These are phyloP conservation scores for Papiliotrema fonsecae DNA, from an alignment of 1,284 basidiomycete genomes.

Conservation along the genomic window DNA sequence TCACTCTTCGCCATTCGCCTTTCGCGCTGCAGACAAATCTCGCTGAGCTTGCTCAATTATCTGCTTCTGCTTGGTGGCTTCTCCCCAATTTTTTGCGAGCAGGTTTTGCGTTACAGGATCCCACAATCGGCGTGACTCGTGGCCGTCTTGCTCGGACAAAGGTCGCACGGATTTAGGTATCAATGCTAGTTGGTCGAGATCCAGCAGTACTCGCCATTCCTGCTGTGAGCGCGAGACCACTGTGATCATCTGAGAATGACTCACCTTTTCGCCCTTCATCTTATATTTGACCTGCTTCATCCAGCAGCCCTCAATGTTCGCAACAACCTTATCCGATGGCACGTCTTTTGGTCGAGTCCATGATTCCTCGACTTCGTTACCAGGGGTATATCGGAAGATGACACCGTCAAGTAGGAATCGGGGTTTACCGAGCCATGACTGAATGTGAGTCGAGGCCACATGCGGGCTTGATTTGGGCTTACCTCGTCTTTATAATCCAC, in stretches of 20 bases:
- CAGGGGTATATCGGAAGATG: constrained; percentile 65
- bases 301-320: constrained; percentile 86
- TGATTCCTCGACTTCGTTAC: constrained; percentile 54
- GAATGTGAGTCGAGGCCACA: constrained; percentile 1
- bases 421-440: constrained; percentile 89
- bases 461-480: constrained; percentile 19
- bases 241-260: constrained; percentile 28
- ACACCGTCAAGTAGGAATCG: constrained; percentile 86
- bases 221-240: constrained; percentile 32
- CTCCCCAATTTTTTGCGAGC: constrained; percentile 72
- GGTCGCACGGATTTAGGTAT: constrained; percentile 82
- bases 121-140: constrained; percentile 88
- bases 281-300: constrained; percentile 75
- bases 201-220: constrained; percentile 69
- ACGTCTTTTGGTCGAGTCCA: constrained; percentile 91
- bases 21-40: constrained; percentile 76
- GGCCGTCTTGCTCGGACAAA: constrained; percentile 67
- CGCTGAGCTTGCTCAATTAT: constrained; percentile 82
- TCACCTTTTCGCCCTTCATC: constrained; percentile 58
- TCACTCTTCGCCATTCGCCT: constrained; percentile 68
- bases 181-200: constrained; percentile 67
- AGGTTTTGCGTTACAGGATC: constrained; percentile 64
- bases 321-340: constrained; percentile 69
- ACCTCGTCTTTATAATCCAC: constrained; percentile 97
- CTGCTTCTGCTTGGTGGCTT: constrained; percentile 83